phyloP scores from a whole-genome alignment of 176 grass and related monocot genomes.

The Guadua angustifolia region DNA sequence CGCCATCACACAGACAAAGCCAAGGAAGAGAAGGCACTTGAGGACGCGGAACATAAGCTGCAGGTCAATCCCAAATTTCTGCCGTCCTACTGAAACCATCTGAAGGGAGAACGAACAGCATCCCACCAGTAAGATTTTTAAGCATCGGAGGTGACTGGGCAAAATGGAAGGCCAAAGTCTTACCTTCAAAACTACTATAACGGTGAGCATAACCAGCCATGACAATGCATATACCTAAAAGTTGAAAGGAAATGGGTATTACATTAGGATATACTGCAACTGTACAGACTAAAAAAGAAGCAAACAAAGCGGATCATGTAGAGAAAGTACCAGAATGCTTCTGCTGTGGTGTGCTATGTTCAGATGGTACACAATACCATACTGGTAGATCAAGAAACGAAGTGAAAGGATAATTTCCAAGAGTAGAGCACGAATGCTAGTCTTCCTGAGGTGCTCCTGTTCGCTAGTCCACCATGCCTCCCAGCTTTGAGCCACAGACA shows the following conservation, averaged over 20 bases:
- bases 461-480: slow-evolving; percentile 89
- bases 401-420: slow-evolving; percentile 87
- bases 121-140: neutral
- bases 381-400: slow-evolving; percentile 96
- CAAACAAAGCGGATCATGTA: slow-evolving; percentile 31
- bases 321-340: slow-evolving; percentile 76
- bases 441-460: slow-evolving; percentile 71
- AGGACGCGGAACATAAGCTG: slow-evolving; percentile 97
- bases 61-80: slow-evolving; percentile 65
- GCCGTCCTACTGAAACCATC: slow-evolving; percentile 59
- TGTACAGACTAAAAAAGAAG: neutral
- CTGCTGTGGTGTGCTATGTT: slow-evolving; percentile 66
- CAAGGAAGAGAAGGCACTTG: slow-evolving; percentile 90
- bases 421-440: slow-evolving; percentile 63
- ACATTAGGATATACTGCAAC: neutral
- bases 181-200: slow-evolving; percentile 89
- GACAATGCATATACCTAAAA: slow-evolving; percentile 87
- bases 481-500: slow-evolving; percentile 72
- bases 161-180: slow-evolving; percentile 28
- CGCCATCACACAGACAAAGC: slow-evolving; percentile 76
- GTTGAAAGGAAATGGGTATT: slow-evolving; percentile 19
- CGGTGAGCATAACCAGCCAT: slow-evolving; percentile 93
- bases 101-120: slow-evolving; percentile 29
- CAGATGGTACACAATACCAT: slow-evolving; percentile 97
- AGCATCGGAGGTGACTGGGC: neutral